phyloP scores from a whole-genome alignment of 2,329 filamentous ascomycete species.

The Pestalotiopsis sp. region DNA sequence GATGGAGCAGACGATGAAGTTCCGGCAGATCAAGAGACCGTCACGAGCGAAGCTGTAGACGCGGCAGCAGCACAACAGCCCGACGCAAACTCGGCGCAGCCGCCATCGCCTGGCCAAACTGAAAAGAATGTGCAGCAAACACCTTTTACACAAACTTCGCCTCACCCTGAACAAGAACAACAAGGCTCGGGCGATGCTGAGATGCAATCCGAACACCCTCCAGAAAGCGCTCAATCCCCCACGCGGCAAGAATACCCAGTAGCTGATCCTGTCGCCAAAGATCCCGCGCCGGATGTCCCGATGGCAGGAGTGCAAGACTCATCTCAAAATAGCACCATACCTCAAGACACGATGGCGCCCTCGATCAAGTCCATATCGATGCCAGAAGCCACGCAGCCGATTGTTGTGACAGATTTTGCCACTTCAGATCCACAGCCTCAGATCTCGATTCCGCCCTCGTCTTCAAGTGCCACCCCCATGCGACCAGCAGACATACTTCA shows the following conservation, averaged over 20 bases:
- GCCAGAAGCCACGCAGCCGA: not conserved
- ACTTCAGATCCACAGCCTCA: not conserved
- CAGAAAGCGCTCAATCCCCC: constrained; percentile 1
- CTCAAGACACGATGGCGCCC: not conserved
- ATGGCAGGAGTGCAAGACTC: not conserved
- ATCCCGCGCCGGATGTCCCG: not conserved
- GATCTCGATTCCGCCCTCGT: not conserved
- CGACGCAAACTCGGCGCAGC: not conserved
- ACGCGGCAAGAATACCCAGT: constrained; percentile 18
- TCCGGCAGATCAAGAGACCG: constrained; percentile 8
- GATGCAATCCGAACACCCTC: not conserved
- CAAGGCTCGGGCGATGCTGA: not conserved
- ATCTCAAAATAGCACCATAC: not conserved
- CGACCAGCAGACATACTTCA: constrained; percentile 12
- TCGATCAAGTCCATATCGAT: not conserved
- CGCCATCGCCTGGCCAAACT: not conserved
- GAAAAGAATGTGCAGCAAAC: not conserved
- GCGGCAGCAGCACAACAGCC: not conserved
- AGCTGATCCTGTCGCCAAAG: constrained; percentile 7
- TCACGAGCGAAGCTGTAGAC: not conserved
- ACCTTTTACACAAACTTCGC: not conserved
- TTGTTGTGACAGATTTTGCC: constrained; percentile 8
- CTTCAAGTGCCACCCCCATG: constrained; percentile 9
- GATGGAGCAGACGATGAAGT: not conserved
- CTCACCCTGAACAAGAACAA: not conserved